Percentiles rank a stretch among this genome's conserved stretches.
These are phyloP conservation scores for Byssochlamys sp. DNA, from an alignment of 2,329 filamentous ascomycete species.

Conservation along the genomic window DNA sequence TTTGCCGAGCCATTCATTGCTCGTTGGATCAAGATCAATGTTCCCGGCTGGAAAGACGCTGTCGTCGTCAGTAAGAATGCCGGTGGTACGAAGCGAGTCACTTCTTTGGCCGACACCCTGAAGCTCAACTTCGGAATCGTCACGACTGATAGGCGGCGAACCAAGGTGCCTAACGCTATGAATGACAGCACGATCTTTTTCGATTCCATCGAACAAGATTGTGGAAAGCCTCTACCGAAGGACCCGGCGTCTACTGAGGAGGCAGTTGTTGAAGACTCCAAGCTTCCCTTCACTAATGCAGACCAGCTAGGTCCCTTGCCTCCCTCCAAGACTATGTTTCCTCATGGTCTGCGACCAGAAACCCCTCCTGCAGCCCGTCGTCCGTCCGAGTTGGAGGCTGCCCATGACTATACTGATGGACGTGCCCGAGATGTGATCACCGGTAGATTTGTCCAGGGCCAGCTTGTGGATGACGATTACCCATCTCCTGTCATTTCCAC, in stretches of 20 bases:
- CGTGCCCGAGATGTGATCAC: conserved; percentile 83
- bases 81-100: conserved; percentile 92
- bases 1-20: conserved; percentile 92
- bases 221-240: conserved; percentile 5
- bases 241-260: not conserved
- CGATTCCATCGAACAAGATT: conserved; percentile 47
- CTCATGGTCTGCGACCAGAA: conserved; percentile 25
- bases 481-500: conserved; percentile 60
- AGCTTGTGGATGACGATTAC: conserved; percentile 89
- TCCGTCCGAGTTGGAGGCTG: conserved; percentile 36
- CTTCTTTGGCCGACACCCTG: conserved; percentile 84
- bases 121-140: conserved; percentile 98
- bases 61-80: conserved; percentile 98
- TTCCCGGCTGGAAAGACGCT: conserved; percentile 73
- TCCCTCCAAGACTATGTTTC: conserved; percentile 10
- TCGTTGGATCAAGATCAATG: conserved; percentile 85
- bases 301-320: not conserved
- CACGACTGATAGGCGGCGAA: conserved; percentile 48
- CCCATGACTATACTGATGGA: conserved; percentile 61
- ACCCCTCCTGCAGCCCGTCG: conserved; percentile 30
- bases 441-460: conserved; percentile 80
- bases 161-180: conserved; percentile 49
- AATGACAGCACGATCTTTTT: conserved; percentile 69
- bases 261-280: conserved; percentile 19
- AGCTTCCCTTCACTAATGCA: not conserved